A percentile compares a stretch with the other conserved stretches of the same genome.
Conservation (phyloP, 306 rosid species). For the Dalbergia cochinchinensis region DNA sequence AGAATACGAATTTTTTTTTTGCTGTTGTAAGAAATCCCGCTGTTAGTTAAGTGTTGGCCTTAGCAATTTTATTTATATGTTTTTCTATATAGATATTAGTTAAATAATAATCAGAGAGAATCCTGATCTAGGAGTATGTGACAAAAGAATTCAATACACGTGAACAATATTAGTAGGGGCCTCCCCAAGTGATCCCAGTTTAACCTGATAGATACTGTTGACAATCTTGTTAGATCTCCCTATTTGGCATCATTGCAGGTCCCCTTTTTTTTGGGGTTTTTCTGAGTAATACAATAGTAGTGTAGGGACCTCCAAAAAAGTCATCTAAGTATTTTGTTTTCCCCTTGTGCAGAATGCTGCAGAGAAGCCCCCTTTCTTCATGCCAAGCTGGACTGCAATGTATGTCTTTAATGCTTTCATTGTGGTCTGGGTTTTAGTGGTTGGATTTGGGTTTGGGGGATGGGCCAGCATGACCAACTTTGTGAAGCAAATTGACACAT, state of each 20-base stretch:
- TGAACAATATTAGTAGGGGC: conserved; percentile 30
- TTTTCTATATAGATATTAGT: too few species aligned
- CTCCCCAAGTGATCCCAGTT: conserved; percentile 21
- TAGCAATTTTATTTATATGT: too few species aligned
- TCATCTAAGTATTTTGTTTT: neutral
- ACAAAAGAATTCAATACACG: neutral
- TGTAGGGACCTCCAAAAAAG: neutral
- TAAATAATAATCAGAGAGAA: neutral
- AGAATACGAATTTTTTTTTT: too few species aligned
- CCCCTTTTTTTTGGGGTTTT: conserved; percentile 12
- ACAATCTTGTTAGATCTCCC: conserved; percentile 27
- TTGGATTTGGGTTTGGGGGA: conserved; percentile 97
- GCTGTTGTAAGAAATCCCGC: too few species aligned
- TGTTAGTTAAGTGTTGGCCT: too few species aligned
- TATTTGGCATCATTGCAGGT: conserved; percentile 25
- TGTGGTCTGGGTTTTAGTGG: conserved; percentile 76
- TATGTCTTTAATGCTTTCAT: conserved; percentile 71
- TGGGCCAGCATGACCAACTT: conserved; percentile 98
- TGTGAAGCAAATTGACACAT: conserved; percentile 74
- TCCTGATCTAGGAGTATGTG: neutral
- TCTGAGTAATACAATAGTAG: conserved; percentile 24
- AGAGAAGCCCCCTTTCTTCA: conserved; percentile 89
- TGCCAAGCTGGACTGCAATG: conserved; percentile 87
- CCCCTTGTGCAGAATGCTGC: conserved; percentile 73
- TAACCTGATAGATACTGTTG: neutral